phyloP scores from a whole-genome alignment of 805 yeast genomes.

The Barnettozyma vustinii region DNA sequence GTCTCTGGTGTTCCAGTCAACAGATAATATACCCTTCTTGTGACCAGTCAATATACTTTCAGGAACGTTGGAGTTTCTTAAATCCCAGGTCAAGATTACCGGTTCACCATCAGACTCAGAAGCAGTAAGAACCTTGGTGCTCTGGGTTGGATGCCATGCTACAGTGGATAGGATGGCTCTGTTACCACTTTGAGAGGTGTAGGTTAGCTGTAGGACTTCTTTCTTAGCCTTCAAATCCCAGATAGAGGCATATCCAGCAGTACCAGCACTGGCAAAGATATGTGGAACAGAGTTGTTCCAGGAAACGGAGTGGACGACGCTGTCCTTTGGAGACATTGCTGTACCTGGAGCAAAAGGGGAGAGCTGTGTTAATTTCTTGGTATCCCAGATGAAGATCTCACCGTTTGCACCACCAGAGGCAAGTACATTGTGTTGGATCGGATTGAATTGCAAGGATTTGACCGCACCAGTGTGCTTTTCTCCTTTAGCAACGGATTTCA shows the following conservation, averaged over 20 bases:
- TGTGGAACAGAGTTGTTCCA: slow-evolving; percentile 86
- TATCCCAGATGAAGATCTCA: slow-evolving; percentile 88
- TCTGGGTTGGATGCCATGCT: slow-evolving; percentile 91
- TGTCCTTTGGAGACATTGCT: slow-evolving; percentile 76
- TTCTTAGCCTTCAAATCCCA: slow-evolving; percentile 90
- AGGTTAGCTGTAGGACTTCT: slow-evolving; percentile 82
- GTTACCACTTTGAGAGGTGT: slow-evolving; percentile 44
- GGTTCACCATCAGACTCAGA: slow-evolving; percentile 79
- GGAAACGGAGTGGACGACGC: slow-evolving; percentile 62
- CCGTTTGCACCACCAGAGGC: slow-evolving; percentile 89
- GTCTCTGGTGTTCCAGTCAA: slow-evolving; percentile 92
- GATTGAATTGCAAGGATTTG: slow-evolving; percentile 71
- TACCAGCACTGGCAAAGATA: slow-evolving; percentile 86
- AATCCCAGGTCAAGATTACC: slow-evolving; percentile 84
- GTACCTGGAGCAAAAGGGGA: slow-evolving; percentile 61
- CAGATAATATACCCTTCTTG: slow-evolving; percentile 77
- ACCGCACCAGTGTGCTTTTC: slow-evolving; percentile 65
- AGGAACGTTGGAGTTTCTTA: slow-evolving; percentile 91
- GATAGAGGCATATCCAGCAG: slow-evolving; percentile 79
- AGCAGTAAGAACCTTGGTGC: slow-evolving; percentile 85
- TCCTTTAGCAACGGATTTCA: slow-evolving; percentile 48
- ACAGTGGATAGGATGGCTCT: slow-evolving; percentile 74
- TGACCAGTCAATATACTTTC: slow-evolving; percentile 73
- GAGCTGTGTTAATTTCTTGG: slow-evolving; percentile 50
- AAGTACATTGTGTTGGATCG: slow-evolving; percentile 61